Conservation (phyloP, 768 basidiomycete species). For the Tricholoma bakamatsutake region DNA sequence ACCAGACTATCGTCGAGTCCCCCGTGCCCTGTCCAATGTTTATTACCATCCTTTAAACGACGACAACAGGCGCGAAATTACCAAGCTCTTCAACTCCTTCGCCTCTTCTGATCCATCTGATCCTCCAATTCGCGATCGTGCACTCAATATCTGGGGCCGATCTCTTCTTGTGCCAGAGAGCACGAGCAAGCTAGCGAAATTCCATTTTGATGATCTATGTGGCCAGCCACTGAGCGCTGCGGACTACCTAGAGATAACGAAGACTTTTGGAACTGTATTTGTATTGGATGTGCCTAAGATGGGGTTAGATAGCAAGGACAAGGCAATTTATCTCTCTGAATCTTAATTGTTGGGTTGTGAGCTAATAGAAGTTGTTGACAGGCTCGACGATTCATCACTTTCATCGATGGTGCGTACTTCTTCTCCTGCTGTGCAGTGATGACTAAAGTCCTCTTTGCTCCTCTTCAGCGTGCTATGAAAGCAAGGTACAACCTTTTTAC, state of each 20-base stretch:
- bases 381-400: constrained; percentile 96
- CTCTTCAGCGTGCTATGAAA: constrained; percentile 79
- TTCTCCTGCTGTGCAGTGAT: not conserved
- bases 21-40: constrained; percentile 87
- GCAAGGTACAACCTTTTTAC: constrained; percentile 45
- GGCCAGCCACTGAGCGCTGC: constrained; percentile 88
- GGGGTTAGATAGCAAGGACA: constrained; percentile 81
- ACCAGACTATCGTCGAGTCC: constrained; percentile 90
- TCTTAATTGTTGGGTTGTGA: constrained; percentile 1
- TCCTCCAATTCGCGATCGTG: constrained; percentile 52
- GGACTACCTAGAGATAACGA: constrained; percentile 93
- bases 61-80: constrained; percentile 62
- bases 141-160: constrained; percentile 89
- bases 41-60: constrained; percentile 80
- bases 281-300: constrained; percentile 84
- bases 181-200: constrained; percentile 74
- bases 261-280: constrained; percentile 83
- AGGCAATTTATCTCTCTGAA: constrained; percentile 37
- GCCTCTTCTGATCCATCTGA: constrained; percentile 49
- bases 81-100: constrained; percentile 78
- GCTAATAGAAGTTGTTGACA: constrained; percentile 20
- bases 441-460: not conserved
- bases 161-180: constrained; percentile 73
- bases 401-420: constrained; percentile 73
- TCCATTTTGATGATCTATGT: constrained; percentile 83